These are phyloP conservation scores for Flaveria robusta DNA, from an alignment of 129 eudicot genomes.

Conservation along the genomic window DNA sequence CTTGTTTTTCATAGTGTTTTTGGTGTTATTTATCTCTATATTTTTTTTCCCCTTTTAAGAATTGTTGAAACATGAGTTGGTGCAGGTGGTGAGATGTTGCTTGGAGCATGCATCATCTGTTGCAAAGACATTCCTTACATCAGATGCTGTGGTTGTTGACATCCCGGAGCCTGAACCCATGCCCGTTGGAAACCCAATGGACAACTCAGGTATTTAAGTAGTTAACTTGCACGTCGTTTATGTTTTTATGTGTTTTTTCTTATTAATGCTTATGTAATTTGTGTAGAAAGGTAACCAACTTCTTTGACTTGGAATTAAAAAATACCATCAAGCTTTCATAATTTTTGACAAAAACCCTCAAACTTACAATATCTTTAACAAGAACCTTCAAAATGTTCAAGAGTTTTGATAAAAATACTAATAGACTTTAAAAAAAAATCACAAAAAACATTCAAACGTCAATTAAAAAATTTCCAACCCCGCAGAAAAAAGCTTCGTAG, in stretches of 20 bases:
- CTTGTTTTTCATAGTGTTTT: background rate
- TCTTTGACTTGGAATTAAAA: background rate
- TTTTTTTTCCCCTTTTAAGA: background rate
- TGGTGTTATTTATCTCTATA: background rate
- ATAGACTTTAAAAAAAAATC: background rate
- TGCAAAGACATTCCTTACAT: conserved; percentile 55
- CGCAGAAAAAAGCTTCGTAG: background rate
- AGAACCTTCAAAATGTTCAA: background rate
- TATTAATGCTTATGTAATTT: background rate
- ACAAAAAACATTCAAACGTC: background rate
- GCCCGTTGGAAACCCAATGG: conserved; percentile 40
- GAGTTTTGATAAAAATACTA: background rate
- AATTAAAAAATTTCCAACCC: background rate
- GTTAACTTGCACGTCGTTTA: background rate
- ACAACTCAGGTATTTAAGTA: conserved; percentile 35
- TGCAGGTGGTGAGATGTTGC: conserved; percentile 56
- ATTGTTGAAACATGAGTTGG: background rate
- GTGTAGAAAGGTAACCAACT: background rate
- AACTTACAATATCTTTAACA: background rate
- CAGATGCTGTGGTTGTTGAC: conserved; percentile 75
- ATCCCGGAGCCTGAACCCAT: conserved; percentile 42
- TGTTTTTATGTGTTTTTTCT: background rate
- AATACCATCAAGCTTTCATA: background rate
- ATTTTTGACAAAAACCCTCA: background rate
- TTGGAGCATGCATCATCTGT: conserved; percentile 52